Evolutionary conservation across 352 stramenopile genomes (phyloP), one percentile per base, ranked within the genome.

Genomic region (Globisporangium radiosum): DNA sequence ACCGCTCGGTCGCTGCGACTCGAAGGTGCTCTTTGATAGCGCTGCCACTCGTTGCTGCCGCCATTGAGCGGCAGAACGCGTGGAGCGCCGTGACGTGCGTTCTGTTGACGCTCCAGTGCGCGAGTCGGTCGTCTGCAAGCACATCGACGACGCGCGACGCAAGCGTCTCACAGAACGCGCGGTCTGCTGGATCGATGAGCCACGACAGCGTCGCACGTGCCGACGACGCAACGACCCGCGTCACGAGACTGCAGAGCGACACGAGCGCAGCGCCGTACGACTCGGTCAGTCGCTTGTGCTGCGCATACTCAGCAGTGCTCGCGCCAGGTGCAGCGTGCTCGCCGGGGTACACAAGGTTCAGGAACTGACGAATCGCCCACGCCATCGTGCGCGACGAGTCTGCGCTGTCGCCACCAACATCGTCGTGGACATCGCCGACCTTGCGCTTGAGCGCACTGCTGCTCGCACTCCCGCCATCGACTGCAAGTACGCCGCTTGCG

Each of bases 301-400:
- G 33, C 43, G 36, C 4, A 13, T 62, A 62, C 11, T 38, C 47
- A 4, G 13, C 53, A 11, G 48, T 42, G 9, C 5, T 19, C 15
- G 42, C 19, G 15, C 25, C 33, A 33, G 25, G 1, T 17, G 19
- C 25, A 25, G 15, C 1, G 40, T 9, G 48, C 3, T 36, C 19
- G 39, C 17, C 42, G 37, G 72, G 65, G 53, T 60, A 68, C 19
- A 56, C 61, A 13, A 62, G 55, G 7, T 59, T 70, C 17, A 83
- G 62, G 33, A 81, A 77, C 4, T 40, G 69, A 13, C n/a, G 47
- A 56, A 81, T 65, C 54, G 70, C 61, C 71, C 71, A 81, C 13
- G 70, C 50, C 37, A 83, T 62, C 45, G 60, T 69, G 10, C 68
- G 57, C 47, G 70, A 63, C 47, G 13, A 33, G 19, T 43, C 47